A percentile compares a stretch with the other conserved stretches of the same genome.
Conservation (phyloP, 306 rosid species). For the Arachis stenosperma region DNA sequence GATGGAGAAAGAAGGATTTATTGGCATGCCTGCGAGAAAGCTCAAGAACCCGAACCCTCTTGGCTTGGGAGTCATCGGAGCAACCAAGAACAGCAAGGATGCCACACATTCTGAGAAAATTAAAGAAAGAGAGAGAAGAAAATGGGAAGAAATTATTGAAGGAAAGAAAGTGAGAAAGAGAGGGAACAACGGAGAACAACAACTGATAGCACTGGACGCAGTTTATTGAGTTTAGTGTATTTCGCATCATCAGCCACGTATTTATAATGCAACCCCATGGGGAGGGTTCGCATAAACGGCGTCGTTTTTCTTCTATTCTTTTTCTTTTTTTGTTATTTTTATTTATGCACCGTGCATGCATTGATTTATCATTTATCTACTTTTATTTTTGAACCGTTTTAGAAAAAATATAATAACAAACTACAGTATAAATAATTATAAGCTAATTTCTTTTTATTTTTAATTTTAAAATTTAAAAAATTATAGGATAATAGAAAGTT, state of each 20-base stretch:
- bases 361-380: too few species aligned
- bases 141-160: slow-evolving; percentile 2
- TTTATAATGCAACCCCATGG: slow-evolving; percentile 48
- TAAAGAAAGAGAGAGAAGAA: neutral
- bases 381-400: too few species aligned
- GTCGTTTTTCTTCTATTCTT: slow-evolving; percentile 42
- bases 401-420: too few species aligned
- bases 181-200: slow-evolving; percentile 39
- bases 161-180: neutral
- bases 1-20: neutral
- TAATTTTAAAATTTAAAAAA: too few species aligned
- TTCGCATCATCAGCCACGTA: slow-evolving; percentile 36
- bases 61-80: slow-evolving; percentile 80
- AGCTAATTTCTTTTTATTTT: too few species aligned
- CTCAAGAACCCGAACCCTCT: slow-evolving; percentile 87
- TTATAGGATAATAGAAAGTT: too few species aligned
- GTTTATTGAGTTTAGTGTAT: slow-evolving; percentile 33
- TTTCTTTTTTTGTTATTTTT: too few species aligned
- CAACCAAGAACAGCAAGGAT: slow-evolving; percentile 96
- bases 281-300: slow-evolving; percentile 24
- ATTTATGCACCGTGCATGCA: too few species aligned
- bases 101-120: slow-evolving; percentile 70
- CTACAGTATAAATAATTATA: too few species aligned
- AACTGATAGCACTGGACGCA: neutral
- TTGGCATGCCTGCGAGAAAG: slow-evolving; percentile 57